A percentile compares a stretch with the other conserved stretches of the same genome.
Evolutionary conservation across 2,329 filamentous ascomycete species (phyloP).

Genomic region (Colletotrichum agaves): DNA sequence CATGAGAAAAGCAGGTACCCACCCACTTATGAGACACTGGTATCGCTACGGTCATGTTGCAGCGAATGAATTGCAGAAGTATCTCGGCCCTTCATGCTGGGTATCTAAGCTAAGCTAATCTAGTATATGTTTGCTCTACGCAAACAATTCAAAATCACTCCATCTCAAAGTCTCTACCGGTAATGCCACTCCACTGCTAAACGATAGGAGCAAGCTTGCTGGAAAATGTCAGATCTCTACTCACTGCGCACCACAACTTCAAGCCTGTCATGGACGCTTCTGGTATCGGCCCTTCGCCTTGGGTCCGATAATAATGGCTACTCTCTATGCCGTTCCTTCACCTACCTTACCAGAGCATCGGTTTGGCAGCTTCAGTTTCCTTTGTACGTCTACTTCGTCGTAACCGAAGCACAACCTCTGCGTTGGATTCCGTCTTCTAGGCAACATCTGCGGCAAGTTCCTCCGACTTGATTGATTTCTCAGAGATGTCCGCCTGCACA

Average conservation of each 20-base stretch:
- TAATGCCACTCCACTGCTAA: not conserved
- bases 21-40: no score
- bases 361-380: not conserved
- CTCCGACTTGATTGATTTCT: no score
- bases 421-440: not conserved
- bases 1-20: no score
- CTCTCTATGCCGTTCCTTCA: not conserved
- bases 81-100: no score
- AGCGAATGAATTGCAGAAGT: no score
- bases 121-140: not conserved
- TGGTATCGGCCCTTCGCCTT: no score
- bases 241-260: not conserved
- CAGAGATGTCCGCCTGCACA: constrained; percentile 11
- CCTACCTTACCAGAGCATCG: not conserved
- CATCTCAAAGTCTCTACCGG: no score
- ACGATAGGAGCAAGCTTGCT: not conserved
- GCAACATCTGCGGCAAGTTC: not conserved
- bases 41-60: no score
- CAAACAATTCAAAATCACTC: no score
- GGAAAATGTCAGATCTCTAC: not conserved
- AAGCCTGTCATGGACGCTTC: not conserved
- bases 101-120: no score
- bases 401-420: not conserved
- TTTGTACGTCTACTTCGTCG: not conserved
- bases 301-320: no score